A percentile compares a stretch with the other conserved stretches of the same genome.
Conservation (phyloP, 1,284 basidiomycete species). For the Cryptococcus maquisensis region DNA sequence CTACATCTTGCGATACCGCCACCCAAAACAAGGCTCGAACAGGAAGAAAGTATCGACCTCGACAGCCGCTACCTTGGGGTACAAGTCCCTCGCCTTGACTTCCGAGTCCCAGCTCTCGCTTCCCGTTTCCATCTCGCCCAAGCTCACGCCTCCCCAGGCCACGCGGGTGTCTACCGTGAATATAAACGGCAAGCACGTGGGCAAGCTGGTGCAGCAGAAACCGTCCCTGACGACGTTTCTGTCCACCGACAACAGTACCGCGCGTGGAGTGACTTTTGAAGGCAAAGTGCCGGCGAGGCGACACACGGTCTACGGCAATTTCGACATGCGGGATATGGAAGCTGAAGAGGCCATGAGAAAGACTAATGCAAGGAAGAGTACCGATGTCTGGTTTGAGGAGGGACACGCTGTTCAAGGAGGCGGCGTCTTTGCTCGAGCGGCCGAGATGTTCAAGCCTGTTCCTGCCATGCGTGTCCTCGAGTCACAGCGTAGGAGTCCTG, state of each 20-base stretch:
- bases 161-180: slow-evolving; percentile 10
- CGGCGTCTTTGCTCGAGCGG: slow-evolving; percentile 17
- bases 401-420: slow-evolving; percentile 32
- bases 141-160: slow-evolving; percentile 24
- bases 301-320: slow-evolving; percentile 27
- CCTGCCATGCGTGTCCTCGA: slow-evolving; percentile 34
- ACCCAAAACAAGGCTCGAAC: not conserved
- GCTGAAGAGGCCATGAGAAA: slow-evolving; percentile 24
- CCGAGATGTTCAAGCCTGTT: slow-evolving; percentile 36
- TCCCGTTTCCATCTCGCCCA: slow-evolving; percentile 30
- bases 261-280: slow-evolving; percentile 18
- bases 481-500: not conserved
- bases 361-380: slow-evolving; percentile 22
- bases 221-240: slow-evolving; percentile 31
- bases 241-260: not conserved
- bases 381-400: slow-evolving; percentile 30
- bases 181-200: slow-evolving; percentile 5
- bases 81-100: slow-evolving; percentile 26
- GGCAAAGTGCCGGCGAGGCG: slow-evolving; percentile 5
- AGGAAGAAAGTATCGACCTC: slow-evolving; percentile 18
- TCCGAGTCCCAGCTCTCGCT: slow-evolving; percentile 29
- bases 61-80: slow-evolving; percentile 9
- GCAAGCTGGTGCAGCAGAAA: slow-evolving; percentile 26
- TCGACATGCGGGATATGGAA: slow-evolving; percentile 14
- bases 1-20: slow-evolving; percentile 27